Evolutionary conservation across 192 early-diverging fungal genomes (phyloP), one percentile per base, ranked within the genome.

Genomic region (Backusella tuberculispora): DNA sequence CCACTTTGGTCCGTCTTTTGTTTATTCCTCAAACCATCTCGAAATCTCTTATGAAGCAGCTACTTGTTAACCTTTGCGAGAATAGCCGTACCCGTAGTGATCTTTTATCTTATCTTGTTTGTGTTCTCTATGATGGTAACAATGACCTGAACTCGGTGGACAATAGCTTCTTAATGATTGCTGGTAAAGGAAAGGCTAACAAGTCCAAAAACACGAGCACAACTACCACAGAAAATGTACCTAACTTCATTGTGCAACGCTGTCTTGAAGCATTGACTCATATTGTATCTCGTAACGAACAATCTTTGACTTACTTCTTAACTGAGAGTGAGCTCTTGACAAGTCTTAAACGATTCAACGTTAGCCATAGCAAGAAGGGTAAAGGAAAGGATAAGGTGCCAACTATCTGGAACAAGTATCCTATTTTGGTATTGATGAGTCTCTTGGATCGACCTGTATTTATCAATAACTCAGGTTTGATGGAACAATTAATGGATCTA

Each of bases 401-500:
- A 24, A 78, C 84, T n/a, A 48, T 81, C 3, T 76, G 79, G 42
- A 88, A 81, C 79, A 88, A 87, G 50, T 90, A 89, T 76, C 86
- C 86, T n/a, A 82, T 97, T 13, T 92, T 96, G 29, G 85, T 94
- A 8, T 80, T 99, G 71, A 82, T 99, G 64, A 88, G 88, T 70
- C 83, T 99, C 47, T 81, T 99, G 63, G 95, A 96, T 66, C 87
- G 92, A 60, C 92, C 92, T 15, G 87, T 90, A 17, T 96, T 96
- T 77, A 86, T 95, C 14, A 84, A 91, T 60, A 95, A 95, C 75
- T 83, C 93, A 3, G 80, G 82, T 13, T 74, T 99, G 46, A 92
- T 97, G 84, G 98, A 97, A 80, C 90, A 93, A 66, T 76, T 97
- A 19, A 96, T 97, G 91, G 89, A 91, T 66, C 82, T 98, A 40